Evolutionary conservation across 495 filamentous ascomycete genomes (phyloP).

Genomic region (Trypethelium eluteriae): DNA sequence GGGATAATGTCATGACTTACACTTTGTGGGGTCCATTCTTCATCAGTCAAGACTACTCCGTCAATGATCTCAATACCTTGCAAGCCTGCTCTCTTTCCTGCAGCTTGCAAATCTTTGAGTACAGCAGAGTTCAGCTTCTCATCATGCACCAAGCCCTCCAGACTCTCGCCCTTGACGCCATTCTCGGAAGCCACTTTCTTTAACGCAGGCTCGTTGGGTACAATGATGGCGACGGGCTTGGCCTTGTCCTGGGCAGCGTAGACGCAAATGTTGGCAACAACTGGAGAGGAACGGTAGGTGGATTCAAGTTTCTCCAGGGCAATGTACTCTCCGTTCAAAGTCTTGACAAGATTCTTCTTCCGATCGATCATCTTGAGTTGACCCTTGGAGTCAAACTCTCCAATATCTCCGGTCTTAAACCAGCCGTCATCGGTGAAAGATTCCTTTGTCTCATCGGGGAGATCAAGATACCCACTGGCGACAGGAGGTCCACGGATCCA

Average conservation of each 20-base stretch:
- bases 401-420: slow-evolving; percentile 96
- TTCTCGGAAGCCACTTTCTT: slow-evolving; percentile 74
- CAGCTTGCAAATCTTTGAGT: slow-evolving; percentile 71
- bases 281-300: slow-evolving; percentile 73
- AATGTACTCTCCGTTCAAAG: slow-evolving; percentile 92
- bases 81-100: slow-evolving; percentile 68
- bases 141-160: slow-evolving; percentile 78
- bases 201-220: slow-evolving; percentile 74
- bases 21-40: slow-evolving; percentile 96
- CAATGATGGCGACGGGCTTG: slow-evolving; percentile 90
- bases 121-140: slow-evolving; percentile 71
- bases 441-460: slow-evolving; percentile 74
- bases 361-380: slow-evolving; percentile 86
- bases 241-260: slow-evolving; percentile 72
- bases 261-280: slow-evolving; percentile 93
- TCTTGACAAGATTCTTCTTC: slow-evolving; percentile 98
- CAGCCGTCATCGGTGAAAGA: slow-evolving; percentile 71
- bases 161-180: slow-evolving; percentile 57
- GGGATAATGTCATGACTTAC: slow-evolving; percentile 48
- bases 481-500: slow-evolving; percentile 81
- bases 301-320: slow-evolving; percentile 98
- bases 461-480: slow-evolving; percentile 65
- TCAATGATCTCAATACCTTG: slow-evolving; percentile 84
- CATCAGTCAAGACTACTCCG: slow-evolving; percentile 84
- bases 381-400: slow-evolving; percentile 76